Evolutionary conservation across 345 rosid species (phyloP).

Genomic region (Mallotus nudiflorus): DNA sequence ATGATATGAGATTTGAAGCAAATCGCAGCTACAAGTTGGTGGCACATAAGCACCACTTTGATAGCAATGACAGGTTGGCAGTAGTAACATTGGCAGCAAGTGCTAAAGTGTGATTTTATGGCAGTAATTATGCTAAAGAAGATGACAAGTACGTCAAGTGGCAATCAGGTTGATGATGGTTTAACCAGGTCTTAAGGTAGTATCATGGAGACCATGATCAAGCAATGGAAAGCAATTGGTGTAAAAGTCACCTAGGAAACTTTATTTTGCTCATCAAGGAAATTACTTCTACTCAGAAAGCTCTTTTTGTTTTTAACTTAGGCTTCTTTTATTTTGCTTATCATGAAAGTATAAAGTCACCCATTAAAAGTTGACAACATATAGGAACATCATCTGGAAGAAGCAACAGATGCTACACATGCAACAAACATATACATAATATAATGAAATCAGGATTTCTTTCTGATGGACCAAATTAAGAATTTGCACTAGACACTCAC

Average conservation of each 20-base stretch:
- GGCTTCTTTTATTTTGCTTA: not conserved
- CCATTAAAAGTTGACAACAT: not conserved
- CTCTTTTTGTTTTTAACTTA: too few relatives aligned
- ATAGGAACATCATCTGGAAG: not conserved
- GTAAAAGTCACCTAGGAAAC: too few relatives aligned
- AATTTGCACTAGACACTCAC: slow-evolving; percentile 37
- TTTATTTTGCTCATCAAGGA: not conserved
- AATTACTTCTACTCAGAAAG: too few relatives aligned
- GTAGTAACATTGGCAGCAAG: not conserved
- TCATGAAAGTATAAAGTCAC: not conserved
- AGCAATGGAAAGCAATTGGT: too few relatives aligned
- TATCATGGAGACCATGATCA: not conserved
- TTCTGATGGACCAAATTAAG: not conserved
- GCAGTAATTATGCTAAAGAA: not conserved
- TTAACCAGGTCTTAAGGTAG: not conserved
- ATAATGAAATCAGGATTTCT: not conserved
- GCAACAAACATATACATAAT: not conserved
- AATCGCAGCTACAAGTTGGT: not conserved
- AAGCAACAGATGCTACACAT: not conserved
- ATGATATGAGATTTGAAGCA: not conserved
- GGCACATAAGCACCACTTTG: not conserved
- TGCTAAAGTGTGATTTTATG: not conserved
- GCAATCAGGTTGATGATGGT: not conserved
- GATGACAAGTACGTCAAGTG: not conserved
- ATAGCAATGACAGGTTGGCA: not conserved